Evolutionary conservation across 1,139 yeast genomes (phyloP).

Genomic region (Suhomyces terraborum): DNA sequence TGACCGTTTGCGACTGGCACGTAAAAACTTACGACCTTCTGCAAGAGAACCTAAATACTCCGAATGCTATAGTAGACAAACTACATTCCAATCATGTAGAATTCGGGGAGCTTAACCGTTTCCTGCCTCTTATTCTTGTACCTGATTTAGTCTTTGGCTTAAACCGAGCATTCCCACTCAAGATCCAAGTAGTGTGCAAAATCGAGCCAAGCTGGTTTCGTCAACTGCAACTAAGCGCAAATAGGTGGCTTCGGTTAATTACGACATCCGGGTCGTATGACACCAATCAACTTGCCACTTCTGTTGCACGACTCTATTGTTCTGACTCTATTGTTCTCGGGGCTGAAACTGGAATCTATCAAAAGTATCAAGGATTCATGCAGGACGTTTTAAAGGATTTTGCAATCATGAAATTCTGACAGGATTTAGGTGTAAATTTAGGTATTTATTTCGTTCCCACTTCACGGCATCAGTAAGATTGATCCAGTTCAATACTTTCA

Average conservation of each 20-base stretch:
- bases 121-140: too few relatives aligned
- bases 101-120: too few relatives aligned
- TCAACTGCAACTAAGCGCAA: neutral
- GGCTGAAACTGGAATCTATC: constrained; percentile 3
- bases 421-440: neutral
- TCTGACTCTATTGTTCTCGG: neutral
- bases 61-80: too few relatives aligned
- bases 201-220: neutral
- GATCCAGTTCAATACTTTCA: neutral
- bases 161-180: too few relatives aligned
- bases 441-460: neutral
- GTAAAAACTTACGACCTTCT: too few relatives aligned
- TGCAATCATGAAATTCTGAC: constrained; percentile 4
- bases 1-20: too few relatives aligned
- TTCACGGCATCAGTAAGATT: neutral
- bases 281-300: neutral
- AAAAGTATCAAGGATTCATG: constrained; percentile 9
- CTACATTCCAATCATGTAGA: too few relatives aligned
- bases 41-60: too few relatives aligned
- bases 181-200: neutral
- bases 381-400: constrained; percentile 3
- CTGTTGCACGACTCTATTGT: constrained; percentile 4
- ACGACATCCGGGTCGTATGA: neutral
- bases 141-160: too few relatives aligned
- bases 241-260: neutral